phyloP scores from a whole-genome alignment of 1,139 yeast genomes.

The Magnusiomyces magnusii region DNA sequence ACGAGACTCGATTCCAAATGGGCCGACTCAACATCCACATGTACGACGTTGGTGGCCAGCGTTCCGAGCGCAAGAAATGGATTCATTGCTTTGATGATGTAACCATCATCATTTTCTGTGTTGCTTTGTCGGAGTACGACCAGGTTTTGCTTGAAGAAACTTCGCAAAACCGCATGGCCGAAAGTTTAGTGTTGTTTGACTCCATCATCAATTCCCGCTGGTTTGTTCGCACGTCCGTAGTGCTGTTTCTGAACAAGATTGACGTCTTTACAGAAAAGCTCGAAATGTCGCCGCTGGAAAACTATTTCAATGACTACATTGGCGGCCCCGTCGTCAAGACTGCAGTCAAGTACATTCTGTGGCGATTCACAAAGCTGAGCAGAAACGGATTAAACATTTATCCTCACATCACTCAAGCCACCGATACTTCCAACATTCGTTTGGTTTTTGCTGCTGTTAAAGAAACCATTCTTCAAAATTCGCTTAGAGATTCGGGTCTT shows the following conservation, averaged over 20 bases:
- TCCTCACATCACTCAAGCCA: conserved; percentile 92
- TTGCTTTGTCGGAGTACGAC: conserved; percentile 89
- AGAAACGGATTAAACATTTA: conserved; percentile 74
- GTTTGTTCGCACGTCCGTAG: conserved; percentile 82
- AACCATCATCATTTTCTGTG: conserved; percentile 82
- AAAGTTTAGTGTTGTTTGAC: conserved; percentile 76
- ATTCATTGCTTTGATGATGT: conserved; percentile 92
- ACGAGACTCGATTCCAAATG: conserved; percentile 74
- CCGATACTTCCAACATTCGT: conserved; percentile 83
- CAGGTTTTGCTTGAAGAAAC: conserved; percentile 88
- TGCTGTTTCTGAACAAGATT: conserved; percentile 78
- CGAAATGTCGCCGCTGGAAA: conserved; percentile 36
- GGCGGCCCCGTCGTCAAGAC: conserved; percentile 85
- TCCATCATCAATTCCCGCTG: conserved; percentile 78
- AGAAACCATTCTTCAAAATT: conserved; percentile 80
- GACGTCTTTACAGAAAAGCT: conserved; percentile 68
- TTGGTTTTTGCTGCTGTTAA: conserved; percentile 87
- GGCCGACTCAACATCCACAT: conserved; percentile 59
- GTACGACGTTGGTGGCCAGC: conserved; percentile 95
- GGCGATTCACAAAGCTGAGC: conserved; percentile 85
- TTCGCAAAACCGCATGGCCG: conserved; percentile 84
- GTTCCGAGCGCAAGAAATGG: conserved; percentile 93
- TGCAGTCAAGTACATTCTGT: conserved; percentile 85
- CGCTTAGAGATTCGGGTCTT: conserved; percentile 79
- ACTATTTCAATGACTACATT: conserved; percentile 30